Evolutionary conservation across 1,139 yeast genomes (phyloP).

Genomic region (Saccharomycopsis crataegensis): DNA sequence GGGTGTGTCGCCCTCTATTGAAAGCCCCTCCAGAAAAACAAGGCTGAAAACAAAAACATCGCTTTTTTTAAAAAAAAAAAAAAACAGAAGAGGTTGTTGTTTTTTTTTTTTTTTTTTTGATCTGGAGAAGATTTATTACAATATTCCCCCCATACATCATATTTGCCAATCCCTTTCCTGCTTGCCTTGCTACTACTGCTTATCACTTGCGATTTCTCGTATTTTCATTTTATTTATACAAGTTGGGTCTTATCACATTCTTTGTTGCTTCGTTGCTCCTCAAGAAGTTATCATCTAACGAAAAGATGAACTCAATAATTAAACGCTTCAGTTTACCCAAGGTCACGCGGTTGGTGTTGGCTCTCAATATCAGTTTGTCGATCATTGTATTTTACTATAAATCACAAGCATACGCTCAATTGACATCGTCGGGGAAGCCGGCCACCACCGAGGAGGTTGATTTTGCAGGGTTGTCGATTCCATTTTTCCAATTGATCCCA

Average conservation of each 20-base stretch:
- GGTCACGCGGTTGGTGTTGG: constrained; percentile 32
- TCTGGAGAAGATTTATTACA: background rate
- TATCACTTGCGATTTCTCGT: background rate
- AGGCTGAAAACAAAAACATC: background rate
- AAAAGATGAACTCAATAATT: constrained; percentile 22
- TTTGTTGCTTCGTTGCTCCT: constrained; percentile 22
- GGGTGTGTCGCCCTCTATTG: too few relatives aligned
- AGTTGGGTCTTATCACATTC: constrained; percentile 21
- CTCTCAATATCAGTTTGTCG: constrained; percentile 29
- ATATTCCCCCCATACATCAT: background rate
- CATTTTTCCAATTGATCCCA: constrained; percentile 68
- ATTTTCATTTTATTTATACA: background rate
- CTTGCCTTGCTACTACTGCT: background rate
- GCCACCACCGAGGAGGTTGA: background rate
- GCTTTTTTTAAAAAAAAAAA: background rate
- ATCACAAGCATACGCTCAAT: constrained; percentile 2
- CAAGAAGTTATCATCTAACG: constrained; percentile 15
- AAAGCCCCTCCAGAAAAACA: background rate
- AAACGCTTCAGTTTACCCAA: constrained; percentile 30
- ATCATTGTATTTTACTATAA: constrained; percentile 29
- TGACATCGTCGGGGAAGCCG: background rate
- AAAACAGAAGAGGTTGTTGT: background rate
- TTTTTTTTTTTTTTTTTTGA: too few relatives aligned
- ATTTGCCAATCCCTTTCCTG: background rate
- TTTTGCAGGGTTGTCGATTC: constrained; percentile 35